Base-by-base conservation (phyloP, 352 stramenopile species). In the Phytophthora fragariaefolia region DNA sequence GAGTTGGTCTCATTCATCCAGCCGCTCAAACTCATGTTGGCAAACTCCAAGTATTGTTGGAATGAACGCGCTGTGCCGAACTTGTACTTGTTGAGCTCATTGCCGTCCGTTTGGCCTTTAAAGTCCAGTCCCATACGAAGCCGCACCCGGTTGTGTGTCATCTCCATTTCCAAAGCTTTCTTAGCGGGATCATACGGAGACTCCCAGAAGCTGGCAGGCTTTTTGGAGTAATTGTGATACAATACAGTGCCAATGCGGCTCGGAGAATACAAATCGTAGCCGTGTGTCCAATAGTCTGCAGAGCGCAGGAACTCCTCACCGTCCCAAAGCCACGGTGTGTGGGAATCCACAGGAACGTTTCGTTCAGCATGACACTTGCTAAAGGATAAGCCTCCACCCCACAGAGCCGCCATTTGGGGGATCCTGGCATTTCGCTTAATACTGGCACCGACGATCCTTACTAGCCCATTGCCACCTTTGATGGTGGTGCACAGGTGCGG, bases 321-420 rank as follows among this genome's bases (percentile, higher is more conserved):
- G 43, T 89, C 80, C 56, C 84, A 89, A 50, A 89, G 81, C 77
- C 80, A 89, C 12, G 89, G 74, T 27, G 81, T 91, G 63, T 91
- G 83, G 18, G 81, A 77, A 51, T 93, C 85, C 27, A 93, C 74
- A 3, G 63, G 76, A 27, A 88, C 83, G 12, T 83, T 84, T 4
- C 72, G 73, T 72, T 93, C 85, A 4, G 85, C 83, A 64, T 93
- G 85, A 58, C 85, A 93, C 63, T 93, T 93, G 67, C 77, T 79
- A 62, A 93, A 93, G 28, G 79, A 90, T 10, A 93, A 76, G 3
- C 85, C 85, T 1, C 80, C 85, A 17, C 85, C 85, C 85, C 85
- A 93, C 0, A 93, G 61, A 24, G 82, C 82, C 15, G 56, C 67
- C 47, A 93, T 55, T 60, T 91, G 83, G 15, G 85, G 85, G 61